phyloP scores from a whole-genome alignment of 2,329 filamentous ascomycete species.

The Lasiodiplodia gonubiensis region DNA sequence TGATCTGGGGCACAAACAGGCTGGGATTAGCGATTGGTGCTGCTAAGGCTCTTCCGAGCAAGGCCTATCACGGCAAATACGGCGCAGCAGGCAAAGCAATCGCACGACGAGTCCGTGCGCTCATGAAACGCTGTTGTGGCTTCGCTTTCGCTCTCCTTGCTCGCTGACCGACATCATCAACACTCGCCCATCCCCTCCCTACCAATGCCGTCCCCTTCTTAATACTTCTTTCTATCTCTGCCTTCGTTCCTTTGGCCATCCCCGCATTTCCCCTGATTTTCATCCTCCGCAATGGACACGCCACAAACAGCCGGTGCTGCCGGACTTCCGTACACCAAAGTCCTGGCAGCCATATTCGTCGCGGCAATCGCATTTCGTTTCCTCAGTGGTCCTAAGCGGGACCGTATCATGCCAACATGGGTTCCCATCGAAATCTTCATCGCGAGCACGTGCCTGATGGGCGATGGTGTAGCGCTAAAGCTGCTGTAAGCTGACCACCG shows the following conservation, averaged over 20 bases:
- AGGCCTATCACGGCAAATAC: not conserved
- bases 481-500: conserved; percentile 20
- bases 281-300: not conserved
- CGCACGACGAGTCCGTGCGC: not conserved
- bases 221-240: not conserved
- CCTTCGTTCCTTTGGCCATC: not conserved
- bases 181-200: not conserved
- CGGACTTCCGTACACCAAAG: not conserved
- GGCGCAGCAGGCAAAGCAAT: not conserved
- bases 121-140: not conserved
- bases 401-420: conserved; percentile 11
- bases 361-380: not conserved
- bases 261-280: not conserved
- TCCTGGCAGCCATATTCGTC: not conserved
- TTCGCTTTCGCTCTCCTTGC: not conserved
- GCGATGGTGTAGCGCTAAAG: conserved; percentile 13
- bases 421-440: conserved; percentile 24
- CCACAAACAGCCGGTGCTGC: not conserved
- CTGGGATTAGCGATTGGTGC: not conserved
- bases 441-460: conserved; percentile 15
- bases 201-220: not conserved
- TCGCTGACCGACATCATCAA: not conserved
- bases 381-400: not conserved
- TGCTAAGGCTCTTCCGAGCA: not conserved
- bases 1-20: not conserved